phyloP scores from a whole-genome alignment of 257 asterid genomes.

The Coffea canephora region DNA sequence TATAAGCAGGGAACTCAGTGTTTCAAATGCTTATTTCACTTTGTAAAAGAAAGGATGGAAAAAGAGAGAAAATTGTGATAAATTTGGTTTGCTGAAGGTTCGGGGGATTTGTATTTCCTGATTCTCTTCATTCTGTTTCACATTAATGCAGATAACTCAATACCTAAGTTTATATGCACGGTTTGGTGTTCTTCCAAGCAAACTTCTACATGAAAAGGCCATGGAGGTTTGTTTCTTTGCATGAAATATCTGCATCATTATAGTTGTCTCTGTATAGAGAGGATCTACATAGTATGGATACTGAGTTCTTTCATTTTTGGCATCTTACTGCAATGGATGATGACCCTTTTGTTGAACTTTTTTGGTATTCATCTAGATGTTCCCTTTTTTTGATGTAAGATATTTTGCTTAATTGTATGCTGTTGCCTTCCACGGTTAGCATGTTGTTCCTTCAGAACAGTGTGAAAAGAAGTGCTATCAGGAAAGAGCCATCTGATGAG shows the following conservation, averaged over 20 bases:
- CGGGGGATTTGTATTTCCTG: background rate
- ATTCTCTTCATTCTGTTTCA: background rate
- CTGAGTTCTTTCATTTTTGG: background rate
- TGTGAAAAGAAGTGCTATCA: background rate
- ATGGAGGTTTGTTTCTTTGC: slow-evolving; percentile 59
- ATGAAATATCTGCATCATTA: slow-evolving; percentile 8
- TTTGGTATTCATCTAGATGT: background rate
- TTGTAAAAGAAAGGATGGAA: background rate
- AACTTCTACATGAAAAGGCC: slow-evolving; percentile 63
- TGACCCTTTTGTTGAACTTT: background rate
- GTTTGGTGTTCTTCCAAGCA: slow-evolving; percentile 76
- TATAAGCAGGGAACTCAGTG: background rate
- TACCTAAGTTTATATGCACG: slow-evolving; percentile 61
- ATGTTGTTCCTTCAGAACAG: background rate
- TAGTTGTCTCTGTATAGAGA: slow-evolving; percentile 5
- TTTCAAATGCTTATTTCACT: background rate
- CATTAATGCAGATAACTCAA: slow-evolving; percentile 61
- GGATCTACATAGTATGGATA: background rate
- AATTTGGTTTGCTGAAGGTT: background rate
- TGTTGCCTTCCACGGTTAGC: background rate
- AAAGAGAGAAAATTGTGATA: background rate
- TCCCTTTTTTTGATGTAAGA: background rate
- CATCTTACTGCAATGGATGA: background rate
- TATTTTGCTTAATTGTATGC: background rate
- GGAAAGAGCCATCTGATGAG: background rate